Evolutionary conservation across 2,329 filamentous ascomycete species (phyloP).

Genomic region (Chrysoporthe cubensis): DNA sequence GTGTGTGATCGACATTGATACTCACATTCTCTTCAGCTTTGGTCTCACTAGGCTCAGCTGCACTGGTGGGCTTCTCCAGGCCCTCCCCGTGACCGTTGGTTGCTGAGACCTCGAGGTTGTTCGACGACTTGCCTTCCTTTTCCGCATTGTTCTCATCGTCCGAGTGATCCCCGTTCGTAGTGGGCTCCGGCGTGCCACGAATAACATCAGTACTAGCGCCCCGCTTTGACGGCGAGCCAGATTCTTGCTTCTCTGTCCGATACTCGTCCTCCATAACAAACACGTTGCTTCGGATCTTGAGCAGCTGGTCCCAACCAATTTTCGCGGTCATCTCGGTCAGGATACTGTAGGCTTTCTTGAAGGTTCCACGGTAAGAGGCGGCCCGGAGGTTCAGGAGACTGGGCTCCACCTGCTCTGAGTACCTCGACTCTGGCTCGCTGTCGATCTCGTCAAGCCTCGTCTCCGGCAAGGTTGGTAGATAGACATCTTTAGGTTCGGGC

Average conservation of each 20-base stretch:
- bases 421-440: constrained; percentile 81
- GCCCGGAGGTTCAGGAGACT: constrained; percentile 85
- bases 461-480: constrained; percentile 84
- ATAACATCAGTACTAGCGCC: constrained; percentile 82
- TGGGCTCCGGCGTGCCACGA: constrained; percentile 68
- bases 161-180: constrained; percentile 50
- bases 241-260: constrained; percentile 78
- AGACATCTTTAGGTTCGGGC: constrained; percentile 88
- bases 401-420: constrained; percentile 83
- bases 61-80: constrained; percentile 80
- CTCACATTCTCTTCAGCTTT: constrained; percentile 77
- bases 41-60: constrained; percentile 75
- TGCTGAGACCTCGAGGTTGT: constrained; percentile 35
- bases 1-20: constrained; percentile 18
- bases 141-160: constrained; percentile 37
- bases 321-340: constrained; percentile 94
- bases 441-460: constrained; percentile 95
- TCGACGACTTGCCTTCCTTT: constrained; percentile 31
- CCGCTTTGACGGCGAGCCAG: constrained; percentile 56
- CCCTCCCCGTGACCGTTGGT: constrained; percentile 44
- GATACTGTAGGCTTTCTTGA: constrained; percentile 91
- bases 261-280: constrained; percentile 99
- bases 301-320: constrained; percentile 95
- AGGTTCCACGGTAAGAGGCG: constrained; percentile 90
- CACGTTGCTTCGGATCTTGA: constrained; percentile 93